Percentiles rank a stretch among this genome's conserved stretches.
These are phyloP conservation scores for Hypoxylon subgilvum DNA, from an alignment of 495 filamentous ascomycete species.

Conservation along the genomic window DNA sequence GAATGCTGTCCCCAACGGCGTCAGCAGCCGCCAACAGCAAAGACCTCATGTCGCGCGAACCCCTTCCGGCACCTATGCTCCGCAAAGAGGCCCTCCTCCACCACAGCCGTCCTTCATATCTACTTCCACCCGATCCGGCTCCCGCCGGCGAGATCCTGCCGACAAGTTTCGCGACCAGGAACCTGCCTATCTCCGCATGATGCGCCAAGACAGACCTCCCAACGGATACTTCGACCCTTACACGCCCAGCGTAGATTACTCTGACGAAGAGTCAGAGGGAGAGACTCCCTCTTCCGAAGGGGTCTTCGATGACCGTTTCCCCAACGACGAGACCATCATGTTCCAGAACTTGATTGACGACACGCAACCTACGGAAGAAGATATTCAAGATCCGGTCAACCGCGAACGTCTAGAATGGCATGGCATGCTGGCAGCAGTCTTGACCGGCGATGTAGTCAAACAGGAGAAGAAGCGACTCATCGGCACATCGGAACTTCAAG, in stretches of 20 bases:
- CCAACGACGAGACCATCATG: slow-evolving; percentile 87
- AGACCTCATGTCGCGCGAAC: slow-evolving; percentile 47
- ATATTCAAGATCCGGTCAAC: slow-evolving; percentile 85
- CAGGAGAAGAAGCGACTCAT: slow-evolving; percentile 96
- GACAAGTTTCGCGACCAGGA: slow-evolving; percentile 62
- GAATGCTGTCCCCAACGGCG: slow-evolving; percentile 34
- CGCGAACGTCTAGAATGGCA: slow-evolving; percentile 96
- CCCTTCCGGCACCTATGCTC: slow-evolving; percentile 58
- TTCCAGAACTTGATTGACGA: slow-evolving; percentile 84
- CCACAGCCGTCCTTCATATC: slow-evolving; percentile 43
- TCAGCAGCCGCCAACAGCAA: slow-evolving; percentile 28
- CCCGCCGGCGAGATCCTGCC: slow-evolving; percentile 81
- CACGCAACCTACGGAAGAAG: slow-evolving; percentile 84
- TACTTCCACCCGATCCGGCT: slow-evolving; percentile 66
- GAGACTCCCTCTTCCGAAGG: slow-evolving; percentile 82
- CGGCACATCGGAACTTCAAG: slow-evolving; percentile 75
- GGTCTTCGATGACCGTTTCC: slow-evolving; percentile 78
- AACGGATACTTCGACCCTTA: slow-evolving; percentile 80
- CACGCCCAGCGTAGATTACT: slow-evolving; percentile 66
- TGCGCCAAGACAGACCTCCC: slow-evolving; percentile 63
- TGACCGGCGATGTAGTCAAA: slow-evolving; percentile 95
- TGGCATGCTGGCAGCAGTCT: slow-evolving; percentile 91
- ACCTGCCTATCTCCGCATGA: slow-evolving; percentile 54
- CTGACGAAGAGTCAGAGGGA: slow-evolving; percentile 85
- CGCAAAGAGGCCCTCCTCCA: slow-evolving; percentile 47